Percentiles rank a stretch among this genome's conserved stretches.
These are phyloP conservation scores for Logfia minima DNA, from an alignment of 129 eudicot species.

Conservation along the genomic window DNA sequence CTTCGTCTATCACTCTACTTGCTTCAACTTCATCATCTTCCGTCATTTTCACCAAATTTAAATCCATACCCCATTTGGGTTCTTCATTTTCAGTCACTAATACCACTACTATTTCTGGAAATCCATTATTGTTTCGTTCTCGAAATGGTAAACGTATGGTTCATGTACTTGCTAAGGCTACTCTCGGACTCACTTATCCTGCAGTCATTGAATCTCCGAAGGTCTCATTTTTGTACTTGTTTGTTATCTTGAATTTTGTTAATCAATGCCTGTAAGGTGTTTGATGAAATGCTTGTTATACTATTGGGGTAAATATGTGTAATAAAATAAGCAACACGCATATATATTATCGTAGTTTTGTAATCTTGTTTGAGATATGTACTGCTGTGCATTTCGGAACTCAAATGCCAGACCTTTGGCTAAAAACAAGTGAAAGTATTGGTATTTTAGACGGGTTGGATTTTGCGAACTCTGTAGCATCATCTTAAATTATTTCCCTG, in stretches of 20 bases:
- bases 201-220: conserved; percentile 51
- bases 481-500: neutral
- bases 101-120: neutral
- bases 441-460: neutral
- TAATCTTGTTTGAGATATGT: neutral
- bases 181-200: conserved; percentile 91
- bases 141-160: conserved; percentile 58
- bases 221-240: conserved; percentile 34
- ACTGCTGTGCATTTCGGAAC: neutral
- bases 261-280: conserved; percentile 12
- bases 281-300: conserved; percentile 27
- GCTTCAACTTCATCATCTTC: conserved; percentile 35
- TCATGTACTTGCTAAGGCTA: conserved; percentile 57
- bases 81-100: conserved; percentile 29
- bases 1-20: conserved; percentile 39
- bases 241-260: neutral
- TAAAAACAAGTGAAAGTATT: conserved; percentile 1
- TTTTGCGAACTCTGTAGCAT: neutral
- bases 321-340: neutral
- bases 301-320: neutral
- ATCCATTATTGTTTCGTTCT: conserved; percentile 25
- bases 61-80: conserved; percentile 39
- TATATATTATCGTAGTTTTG: neutral
- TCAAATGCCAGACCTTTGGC: neutral
- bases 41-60: conserved; percentile 43